phyloP scores from a whole-genome alignment of 2,329 filamentous ascomycete genomes.

The Colletotrichum limetticola region DNA sequence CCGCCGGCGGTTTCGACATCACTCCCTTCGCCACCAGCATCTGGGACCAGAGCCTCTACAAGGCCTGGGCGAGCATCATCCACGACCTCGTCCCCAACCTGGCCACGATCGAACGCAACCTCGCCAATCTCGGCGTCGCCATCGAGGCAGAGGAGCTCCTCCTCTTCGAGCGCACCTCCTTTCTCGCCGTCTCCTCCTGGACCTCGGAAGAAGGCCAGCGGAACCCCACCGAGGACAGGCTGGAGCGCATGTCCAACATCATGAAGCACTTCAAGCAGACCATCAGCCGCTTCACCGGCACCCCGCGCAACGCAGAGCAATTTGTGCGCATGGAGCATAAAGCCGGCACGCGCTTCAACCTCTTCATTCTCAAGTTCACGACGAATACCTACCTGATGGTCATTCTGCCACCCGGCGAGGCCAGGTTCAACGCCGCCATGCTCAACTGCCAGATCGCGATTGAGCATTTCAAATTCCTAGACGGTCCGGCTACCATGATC shows the following conservation, averaged over 20 bases:
- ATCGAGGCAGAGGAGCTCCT: constrained; percentile 95
- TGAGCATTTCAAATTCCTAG: constrained; percentile 79
- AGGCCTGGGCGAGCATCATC: constrained; percentile 98
- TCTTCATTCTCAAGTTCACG: constrained; percentile 95
- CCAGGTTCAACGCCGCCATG: constrained; percentile 88
- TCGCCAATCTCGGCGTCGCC: constrained; percentile 82
- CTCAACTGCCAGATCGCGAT: constrained; percentile 90
- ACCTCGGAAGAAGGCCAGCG: constrained; percentile 77
- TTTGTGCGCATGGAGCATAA: constrained; percentile 86
- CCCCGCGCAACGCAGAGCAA: constrained; percentile 83
- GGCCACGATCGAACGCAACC: constrained; percentile 84
- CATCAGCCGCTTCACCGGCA: constrained; percentile 79
- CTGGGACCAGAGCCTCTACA: constrained; percentile 98
- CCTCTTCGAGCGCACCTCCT: constrained; percentile 94
- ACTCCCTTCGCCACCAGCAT: constrained; percentile 96
- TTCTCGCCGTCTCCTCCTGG: constrained; percentile 94
- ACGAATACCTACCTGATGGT: constrained; percentile 98
- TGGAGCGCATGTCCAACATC: constrained; percentile 95
- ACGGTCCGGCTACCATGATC: constrained; percentile 54
- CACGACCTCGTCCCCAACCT: constrained; percentile 98
- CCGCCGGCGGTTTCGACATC: constrained; percentile 67
- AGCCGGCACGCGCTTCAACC: constrained; percentile 81
- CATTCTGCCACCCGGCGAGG: constrained; percentile 89
- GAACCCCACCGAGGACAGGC: constrained; percentile 92
- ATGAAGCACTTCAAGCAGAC: constrained; percentile 98